A percentile compares a stretch with the other conserved stretches of the same genome.
Evolutionary conservation across 176 grass and related monocot species (phyloP).

Genomic region (Themeda triandra): DNA sequence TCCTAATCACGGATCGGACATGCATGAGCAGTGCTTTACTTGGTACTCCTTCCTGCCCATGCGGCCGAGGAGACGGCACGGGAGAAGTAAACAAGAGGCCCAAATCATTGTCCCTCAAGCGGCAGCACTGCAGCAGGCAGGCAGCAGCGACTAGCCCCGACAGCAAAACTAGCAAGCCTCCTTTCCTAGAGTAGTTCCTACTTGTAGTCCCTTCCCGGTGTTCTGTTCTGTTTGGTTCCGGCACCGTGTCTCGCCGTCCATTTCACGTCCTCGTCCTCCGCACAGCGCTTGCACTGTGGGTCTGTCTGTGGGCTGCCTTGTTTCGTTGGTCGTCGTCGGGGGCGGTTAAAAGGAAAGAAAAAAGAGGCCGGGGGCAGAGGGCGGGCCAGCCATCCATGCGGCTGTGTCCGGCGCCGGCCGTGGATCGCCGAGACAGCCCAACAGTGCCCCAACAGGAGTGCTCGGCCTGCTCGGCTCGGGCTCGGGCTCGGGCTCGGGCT

Average conservation of each 20-base stretch:
- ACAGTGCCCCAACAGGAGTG: neutral
- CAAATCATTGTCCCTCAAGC: neutral
- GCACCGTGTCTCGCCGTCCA: too few relatives aligned
- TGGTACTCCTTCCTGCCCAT: neutral
- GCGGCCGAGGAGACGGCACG: conserved; percentile 10
- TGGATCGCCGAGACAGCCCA: neutral
- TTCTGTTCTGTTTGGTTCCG: too few relatives aligned
- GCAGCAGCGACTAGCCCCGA: neutral
- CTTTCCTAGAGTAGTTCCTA: too few relatives aligned
- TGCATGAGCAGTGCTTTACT: neutral
- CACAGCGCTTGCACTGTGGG: too few relatives aligned
- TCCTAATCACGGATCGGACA: neutral
- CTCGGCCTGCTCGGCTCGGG: neutral
- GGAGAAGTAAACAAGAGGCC: neutral
- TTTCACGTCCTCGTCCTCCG: too few relatives aligned
- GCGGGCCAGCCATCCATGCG: conserved; percentile 9
- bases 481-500: too few relatives aligned
- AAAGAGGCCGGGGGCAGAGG: too few relatives aligned
- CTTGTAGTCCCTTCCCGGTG: too few relatives aligned
- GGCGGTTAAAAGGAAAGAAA: neutral
- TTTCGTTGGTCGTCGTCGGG: neutral
- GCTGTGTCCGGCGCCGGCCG: neutral
- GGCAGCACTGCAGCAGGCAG: neutral
- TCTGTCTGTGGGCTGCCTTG: neutral
- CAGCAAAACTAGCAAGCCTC: neutral